phyloP scores from a whole-genome alignment of 805 yeast species.

The Lipomyces sp. region DNA sequence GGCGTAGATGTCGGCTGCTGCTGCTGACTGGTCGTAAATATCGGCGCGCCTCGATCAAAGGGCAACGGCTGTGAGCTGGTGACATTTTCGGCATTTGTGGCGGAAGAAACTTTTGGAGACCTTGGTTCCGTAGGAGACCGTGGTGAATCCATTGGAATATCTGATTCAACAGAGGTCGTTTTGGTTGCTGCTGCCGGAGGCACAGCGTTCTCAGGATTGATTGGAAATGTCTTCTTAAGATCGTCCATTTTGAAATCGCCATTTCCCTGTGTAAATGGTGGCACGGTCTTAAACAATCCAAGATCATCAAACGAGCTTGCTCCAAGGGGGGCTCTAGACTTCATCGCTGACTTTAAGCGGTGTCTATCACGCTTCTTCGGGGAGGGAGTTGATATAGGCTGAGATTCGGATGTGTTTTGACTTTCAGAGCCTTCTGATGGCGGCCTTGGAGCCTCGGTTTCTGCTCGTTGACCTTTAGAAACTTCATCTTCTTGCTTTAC shows the following conservation, averaged over 20 bases:
- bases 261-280: conserved; percentile 43
- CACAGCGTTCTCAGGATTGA: not conserved
- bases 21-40: conserved; percentile 1
- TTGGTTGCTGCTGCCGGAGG: not conserved
- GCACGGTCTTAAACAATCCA: conserved; percentile 18
- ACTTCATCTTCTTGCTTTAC: not conserved
- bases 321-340: not conserved
- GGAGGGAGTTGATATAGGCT: conserved; percentile 13
- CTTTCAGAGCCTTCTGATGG: not conserved
- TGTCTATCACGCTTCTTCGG: conserved; percentile 15
- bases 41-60: conserved; percentile 31
- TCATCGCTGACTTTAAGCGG: conserved; percentile 6
- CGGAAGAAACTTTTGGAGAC: conserved; percentile 4
- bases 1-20: conserved; percentile 13
- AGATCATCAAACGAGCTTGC: conserved; percentile 9
- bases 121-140: conserved; percentile 13
- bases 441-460: not conserved
- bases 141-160: conserved; percentile 25
- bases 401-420: not conserved
- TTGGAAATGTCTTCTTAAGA: conserved; percentile 22
- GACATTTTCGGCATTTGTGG: not conserved
- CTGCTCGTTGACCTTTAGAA: not conserved
- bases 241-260: conserved; percentile 43
- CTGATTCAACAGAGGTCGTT: conserved; percentile 4
- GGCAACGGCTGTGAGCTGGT: conserved; percentile 16